Base-by-base conservation (phyloP, 2,329 filamentous ascomycete species). In the Pseudonectria buxi region DNA sequence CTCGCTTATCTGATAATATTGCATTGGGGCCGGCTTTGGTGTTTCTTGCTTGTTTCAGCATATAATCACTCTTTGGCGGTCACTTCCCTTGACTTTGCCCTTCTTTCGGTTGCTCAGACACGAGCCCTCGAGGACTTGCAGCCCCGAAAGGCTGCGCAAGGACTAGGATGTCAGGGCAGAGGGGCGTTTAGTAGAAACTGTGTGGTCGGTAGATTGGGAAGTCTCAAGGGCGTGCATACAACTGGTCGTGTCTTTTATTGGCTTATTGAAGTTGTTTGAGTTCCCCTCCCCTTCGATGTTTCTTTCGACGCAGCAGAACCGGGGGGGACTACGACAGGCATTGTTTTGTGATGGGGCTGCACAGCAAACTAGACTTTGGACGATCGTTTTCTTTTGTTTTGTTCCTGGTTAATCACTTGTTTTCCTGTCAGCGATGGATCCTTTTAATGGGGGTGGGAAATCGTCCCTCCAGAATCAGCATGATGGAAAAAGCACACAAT, bases 1-100 rank as follows among this genome's bases (percentile, higher is more conserved):
- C 36, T 49, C 44, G 41, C 48, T 48, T 40, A 55, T 62, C 59
- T 67, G 62, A 61, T 66, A 66, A 65, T 66, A 65, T 61, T 64
- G 66, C 67, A 69, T 69, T 62, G 61, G 61, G 61, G 57, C 53
- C 52, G 56, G 56, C 33, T 29, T 47, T 49, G 37, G 47, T 45
- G 36, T 41, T 40, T 51, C 31, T 46, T 46, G 36, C 43, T 52
- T 45, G 46, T 45, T 51, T 45, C 51, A 51, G 50, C 53, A 56
- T 56, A 53, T 53, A 55, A 51, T 57, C 44, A 37, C 46, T 42
- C 38, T 36, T 50, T 37, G 36, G 32, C 35, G 36, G 15, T 37
- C 40, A 35, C 42, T 34, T 37, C 28, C 44, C 37, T 37, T 37
- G 31, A 32, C 39, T 37, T 34, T 33, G 35, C 32, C 29, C 33